These are phyloP conservation scores for Fistulinella staudtii DNA, from an alignment of 1,284 basidiomycete genomes.

Conservation along the genomic window DNA sequence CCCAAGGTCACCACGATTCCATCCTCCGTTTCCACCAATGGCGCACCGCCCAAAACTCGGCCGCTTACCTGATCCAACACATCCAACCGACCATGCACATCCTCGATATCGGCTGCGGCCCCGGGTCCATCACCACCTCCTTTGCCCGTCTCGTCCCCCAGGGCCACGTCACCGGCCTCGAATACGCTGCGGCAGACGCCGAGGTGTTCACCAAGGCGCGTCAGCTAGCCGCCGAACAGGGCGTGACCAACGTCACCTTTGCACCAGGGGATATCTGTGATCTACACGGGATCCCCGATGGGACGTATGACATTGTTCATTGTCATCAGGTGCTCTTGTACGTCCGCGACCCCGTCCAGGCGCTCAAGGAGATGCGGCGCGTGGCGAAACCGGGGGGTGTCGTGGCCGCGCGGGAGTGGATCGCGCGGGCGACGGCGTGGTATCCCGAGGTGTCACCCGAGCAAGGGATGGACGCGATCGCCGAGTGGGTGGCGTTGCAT, in stretches of 20 bases:
- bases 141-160: conserved; percentile 38
- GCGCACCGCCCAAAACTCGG: conserved; percentile 43
- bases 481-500: conserved; percentile 17
- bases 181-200: conserved; percentile 20
- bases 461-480: conserved; percentile 15
- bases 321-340: conserved; percentile 43
- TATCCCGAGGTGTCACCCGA: too few relatives aligned
- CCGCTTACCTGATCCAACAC: conserved; percentile 38
- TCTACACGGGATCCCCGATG: conserved; percentile 22
- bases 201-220: conserved; percentile 28
- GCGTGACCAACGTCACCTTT: conserved; percentile 33
- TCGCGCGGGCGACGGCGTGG: conserved; percentile 30
- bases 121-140: conserved; percentile 42
- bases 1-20: conserved; percentile 38
- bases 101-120: conserved; percentile 46
- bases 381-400: conserved; percentile 39
- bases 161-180: conserved; percentile 41
- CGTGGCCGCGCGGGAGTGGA: conserved; percentile 36
- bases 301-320: conserved; percentile 39
- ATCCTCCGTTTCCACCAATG: conserved; percentile 39
- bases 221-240: conserved; percentile 22
- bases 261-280: conserved; percentile 29
- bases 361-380: conserved; percentile 39
- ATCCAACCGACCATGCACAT: conserved; percentile 39
- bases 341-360: conserved; percentile 33